phyloP scores from a whole-genome alignment of 768 basidiomycete genomes.

The Dioszegia hungarica region DNA sequence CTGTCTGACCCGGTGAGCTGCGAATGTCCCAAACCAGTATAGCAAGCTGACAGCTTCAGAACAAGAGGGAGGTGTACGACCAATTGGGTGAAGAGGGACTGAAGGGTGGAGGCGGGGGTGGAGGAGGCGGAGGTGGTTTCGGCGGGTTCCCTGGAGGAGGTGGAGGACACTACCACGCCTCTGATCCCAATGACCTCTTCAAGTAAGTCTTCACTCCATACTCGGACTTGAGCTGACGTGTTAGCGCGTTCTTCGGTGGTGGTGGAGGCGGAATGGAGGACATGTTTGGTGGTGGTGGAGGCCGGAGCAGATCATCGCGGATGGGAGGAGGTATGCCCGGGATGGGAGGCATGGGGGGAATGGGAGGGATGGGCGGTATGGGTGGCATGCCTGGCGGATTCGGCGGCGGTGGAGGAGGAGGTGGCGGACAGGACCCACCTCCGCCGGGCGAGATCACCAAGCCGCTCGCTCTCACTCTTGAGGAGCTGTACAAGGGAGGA shows the following conservation, averaged over 20 bases:
- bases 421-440: conserved; percentile 49
- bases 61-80: conserved; percentile 60
- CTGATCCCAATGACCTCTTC: conserved; percentile 83
- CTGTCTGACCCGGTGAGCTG: conserved; percentile 61
- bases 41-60: conserved; percentile 21
- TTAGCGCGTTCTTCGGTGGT: conserved; percentile 37
- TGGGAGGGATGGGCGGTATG: conserved; percentile 46
- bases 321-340: conserved; percentile 48
- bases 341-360: conserved; percentile 49
- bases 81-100: conserved; percentile 94
- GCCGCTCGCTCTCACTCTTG: conserved; percentile 76
- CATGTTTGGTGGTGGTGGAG: conserved; percentile 35
- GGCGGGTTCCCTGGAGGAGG: conserved; percentile 51
- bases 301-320: conserved; percentile 31
- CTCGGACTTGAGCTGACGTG: not conserved
- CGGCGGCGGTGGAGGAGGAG: conserved; percentile 47
- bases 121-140: conserved; percentile 52
- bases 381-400: conserved; percentile 43
- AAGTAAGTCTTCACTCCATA: conserved; percentile 57
- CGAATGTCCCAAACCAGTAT: not conserved
- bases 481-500: conserved; percentile 78
- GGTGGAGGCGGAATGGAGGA: conserved; percentile 36
- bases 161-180: conserved; percentile 59
- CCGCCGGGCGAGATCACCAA: conserved; percentile 60
- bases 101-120: conserved; percentile 58